Evolutionary conservation across 495 filamentous ascomycete species (phyloP).

Genomic region (Aspergillus cristatus): DNA sequence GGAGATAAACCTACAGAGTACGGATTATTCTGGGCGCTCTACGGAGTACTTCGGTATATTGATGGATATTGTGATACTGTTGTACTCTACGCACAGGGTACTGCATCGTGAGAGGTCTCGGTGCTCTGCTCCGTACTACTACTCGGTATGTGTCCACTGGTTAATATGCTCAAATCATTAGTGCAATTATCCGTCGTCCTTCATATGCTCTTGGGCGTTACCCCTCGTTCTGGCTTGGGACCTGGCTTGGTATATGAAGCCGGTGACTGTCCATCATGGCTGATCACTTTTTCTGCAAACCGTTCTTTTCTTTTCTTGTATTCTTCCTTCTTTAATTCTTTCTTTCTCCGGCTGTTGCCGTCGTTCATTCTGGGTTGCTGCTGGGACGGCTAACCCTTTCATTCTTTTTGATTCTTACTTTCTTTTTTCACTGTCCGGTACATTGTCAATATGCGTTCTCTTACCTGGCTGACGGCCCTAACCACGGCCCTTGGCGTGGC

Average conservation of each 20-base stretch:
- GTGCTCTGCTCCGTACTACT: no score
- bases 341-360: constrained; percentile 8
- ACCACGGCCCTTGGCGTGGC: constrained; percentile 5
- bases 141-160: constrained; percentile 3
- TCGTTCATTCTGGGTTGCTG: constrained; percentile 8
- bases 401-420: background rate
- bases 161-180: constrained; percentile 12
- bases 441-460: constrained; percentile 8
- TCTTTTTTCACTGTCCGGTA: background rate
- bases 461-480: constrained; percentile 3
- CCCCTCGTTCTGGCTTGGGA: background rate
- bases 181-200: constrained; percentile 6
- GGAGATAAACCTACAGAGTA: no score
- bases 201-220: constrained; percentile 1
- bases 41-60: no score
- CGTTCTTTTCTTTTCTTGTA: constrained; percentile 2
- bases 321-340: constrained; percentile 7
- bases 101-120: no score
- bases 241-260: constrained; percentile 8
- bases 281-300: background rate
- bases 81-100: no score
- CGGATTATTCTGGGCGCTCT: no score
- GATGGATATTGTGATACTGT: no score
- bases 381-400: constrained; percentile 8
- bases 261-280: background rate